Evolutionary conservation across 192 early-diverging fungal genomes (phyloP), one percentile per base, ranked within the genome.

Genomic region (Coemansia sp.): DNA sequence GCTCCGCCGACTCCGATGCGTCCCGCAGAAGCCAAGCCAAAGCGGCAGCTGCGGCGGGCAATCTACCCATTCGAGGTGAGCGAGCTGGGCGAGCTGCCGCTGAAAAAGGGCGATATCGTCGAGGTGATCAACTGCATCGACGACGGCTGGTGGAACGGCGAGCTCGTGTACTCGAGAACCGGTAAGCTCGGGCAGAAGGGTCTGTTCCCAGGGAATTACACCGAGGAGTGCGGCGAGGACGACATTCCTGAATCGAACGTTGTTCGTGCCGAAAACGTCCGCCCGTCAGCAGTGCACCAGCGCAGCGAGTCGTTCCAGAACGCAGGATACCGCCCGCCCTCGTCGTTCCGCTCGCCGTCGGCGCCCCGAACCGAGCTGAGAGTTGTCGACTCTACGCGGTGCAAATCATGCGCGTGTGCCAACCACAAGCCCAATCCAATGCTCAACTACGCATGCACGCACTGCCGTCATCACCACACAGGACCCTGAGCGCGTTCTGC

Each of bases 201-300:
- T 7, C 91, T 98, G 82, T 97, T 98, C 76, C 96, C 96, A 25
- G 85, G 85, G 38, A 96, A 97, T 72, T 98, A 98, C 61, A 90
- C 89, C 10, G 91, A 93, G 68, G 86, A 85, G 29, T 83, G 73
- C 60, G 50, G 62, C 12, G 84, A 83, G 32, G 48, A 62, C 1
- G 73, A 77, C 52, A 19, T 72, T 5, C 60, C 70, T 11, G 25
- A 71, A 10, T 9, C 66, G 22, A 57, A 39, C n/a, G 21, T n/a
- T 11, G 65, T 17, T 5, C 15, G 24, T 2, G 23, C 21, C 27
- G 59, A 24, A 2, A 58, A n/a, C 25, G 15, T 41, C 41, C 43
- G 76, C 5, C 52, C 73, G 35, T 66, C 73, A 8, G 54, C 29
- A 4, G 24, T 54, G 27, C 61, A 59, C 62, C 62, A 70, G 67